These are phyloP conservation scores for Gautieria morchelliformis DNA, from an alignment of 768 basidiomycete genomes.

Conservation along the genomic window DNA sequence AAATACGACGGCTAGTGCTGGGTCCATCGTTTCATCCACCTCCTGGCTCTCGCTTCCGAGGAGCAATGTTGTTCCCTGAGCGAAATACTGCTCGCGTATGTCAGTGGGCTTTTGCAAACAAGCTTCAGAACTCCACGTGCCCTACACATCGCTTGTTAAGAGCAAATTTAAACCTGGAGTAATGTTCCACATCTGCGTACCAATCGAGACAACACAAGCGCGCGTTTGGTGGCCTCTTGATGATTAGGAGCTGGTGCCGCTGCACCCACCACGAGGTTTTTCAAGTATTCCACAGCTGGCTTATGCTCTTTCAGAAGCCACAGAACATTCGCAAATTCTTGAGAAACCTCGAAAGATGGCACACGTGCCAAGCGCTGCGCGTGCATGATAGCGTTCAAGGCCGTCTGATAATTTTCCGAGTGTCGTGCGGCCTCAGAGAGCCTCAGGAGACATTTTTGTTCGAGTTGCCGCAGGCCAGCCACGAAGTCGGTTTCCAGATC, in stretches of 20 bases:
- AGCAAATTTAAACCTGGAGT: not conserved
- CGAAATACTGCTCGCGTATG: slow-evolving; percentile 65
- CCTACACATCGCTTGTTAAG: slow-evolving; percentile 34
- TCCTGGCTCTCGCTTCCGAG: slow-evolving; percentile 8
- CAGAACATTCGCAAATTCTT: slow-evolving; percentile 83
- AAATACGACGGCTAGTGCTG: slow-evolving; percentile 48
- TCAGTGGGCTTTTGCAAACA: slow-evolving; percentile 68
- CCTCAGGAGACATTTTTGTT: slow-evolving; percentile 60
- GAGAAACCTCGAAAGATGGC: slow-evolving; percentile 45
- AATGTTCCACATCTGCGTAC: slow-evolving; percentile 30
- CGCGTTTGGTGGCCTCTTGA: slow-evolving; percentile 4
- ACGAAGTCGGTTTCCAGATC: slow-evolving; percentile 47
- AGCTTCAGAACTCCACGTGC: slow-evolving; percentile 84
- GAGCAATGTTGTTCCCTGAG: slow-evolving; percentile 39
- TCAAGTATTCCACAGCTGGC: slow-evolving; percentile 67
- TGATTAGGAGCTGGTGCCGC: not conserved
- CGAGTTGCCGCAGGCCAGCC: slow-evolving; percentile 41
- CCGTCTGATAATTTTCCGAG: slow-evolving; percentile 64
- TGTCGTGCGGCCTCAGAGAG: slow-evolving; percentile 65
- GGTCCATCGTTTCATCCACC: slow-evolving; percentile 4
- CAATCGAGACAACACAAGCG: slow-evolving; percentile 42
- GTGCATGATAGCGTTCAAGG: slow-evolving; percentile 74
- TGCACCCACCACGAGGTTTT: slow-evolving; percentile 19
- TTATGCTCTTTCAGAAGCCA: slow-evolving; percentile 85
- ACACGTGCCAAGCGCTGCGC: slow-evolving; percentile 51